Percentiles rank a stretch among this genome's conserved stretches.
These are phyloP conservation scores for Closterium sp. DNA, from an alignment of 139 green algal species.

Conservation along the genomic window DNA sequence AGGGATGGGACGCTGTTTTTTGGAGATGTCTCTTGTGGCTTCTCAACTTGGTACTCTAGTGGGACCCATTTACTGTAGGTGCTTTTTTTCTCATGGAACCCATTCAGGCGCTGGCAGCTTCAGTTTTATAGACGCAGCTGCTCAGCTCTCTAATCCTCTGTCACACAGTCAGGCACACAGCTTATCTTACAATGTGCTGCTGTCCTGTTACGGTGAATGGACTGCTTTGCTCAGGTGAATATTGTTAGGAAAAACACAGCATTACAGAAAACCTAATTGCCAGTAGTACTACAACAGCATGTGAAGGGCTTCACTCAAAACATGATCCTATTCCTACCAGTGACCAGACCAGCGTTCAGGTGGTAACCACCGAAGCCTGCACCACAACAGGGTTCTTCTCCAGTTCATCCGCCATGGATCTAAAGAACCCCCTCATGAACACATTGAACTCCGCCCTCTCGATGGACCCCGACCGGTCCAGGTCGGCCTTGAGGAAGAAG, in stretches of 20 bases:
- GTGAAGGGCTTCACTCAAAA: too few species aligned
- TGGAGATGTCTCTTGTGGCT: too few species aligned
- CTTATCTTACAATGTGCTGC: neutral
- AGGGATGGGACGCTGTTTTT: too few species aligned
- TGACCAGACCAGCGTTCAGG: too few species aligned
- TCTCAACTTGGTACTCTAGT: too few species aligned
- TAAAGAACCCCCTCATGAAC: constrained; percentile 23
- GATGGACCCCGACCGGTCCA: constrained; percentile 17
- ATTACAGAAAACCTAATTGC: too few species aligned
- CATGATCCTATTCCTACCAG: too few species aligned
- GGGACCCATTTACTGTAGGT: too few species aligned
- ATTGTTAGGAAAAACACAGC: neutral
- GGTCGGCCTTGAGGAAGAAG: constrained; percentile 29
- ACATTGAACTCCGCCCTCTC: constrained; percentile 28
- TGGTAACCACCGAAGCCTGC: neutral
- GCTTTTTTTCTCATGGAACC: too few species aligned
- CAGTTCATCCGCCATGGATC: constrained; percentile 15
- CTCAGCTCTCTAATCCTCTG: neutral
- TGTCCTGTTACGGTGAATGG: neutral
- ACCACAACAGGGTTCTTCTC: constrained; percentile 42
- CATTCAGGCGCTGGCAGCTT: too few species aligned
- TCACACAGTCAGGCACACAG: neutral
- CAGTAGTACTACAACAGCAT: too few species aligned
- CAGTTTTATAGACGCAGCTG: too few species aligned
- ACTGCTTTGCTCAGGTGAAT: neutral